phyloP scores from a whole-genome alignment of 2,329 filamentous ascomycete genomes.

The Blastomyces gilchristii region DNA sequence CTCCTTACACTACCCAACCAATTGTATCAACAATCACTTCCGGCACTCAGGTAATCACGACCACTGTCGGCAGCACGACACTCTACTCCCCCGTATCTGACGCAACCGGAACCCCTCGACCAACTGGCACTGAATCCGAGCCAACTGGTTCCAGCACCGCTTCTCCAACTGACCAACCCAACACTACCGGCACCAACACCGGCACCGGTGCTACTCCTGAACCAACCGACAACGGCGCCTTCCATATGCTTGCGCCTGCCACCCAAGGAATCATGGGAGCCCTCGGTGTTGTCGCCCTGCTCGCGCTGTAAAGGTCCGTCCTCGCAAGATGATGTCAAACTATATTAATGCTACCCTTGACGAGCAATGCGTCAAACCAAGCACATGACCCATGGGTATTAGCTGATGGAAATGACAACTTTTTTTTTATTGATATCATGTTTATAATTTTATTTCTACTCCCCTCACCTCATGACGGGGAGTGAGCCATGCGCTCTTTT shows the following conservation, averaged over 20 bases:
- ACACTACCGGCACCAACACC: slow-evolving; percentile 10
- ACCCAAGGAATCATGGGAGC: slow-evolving; percentile 22
- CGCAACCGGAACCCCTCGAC: slow-evolving; percentile 12
- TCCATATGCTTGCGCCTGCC: slow-evolving; percentile 17
- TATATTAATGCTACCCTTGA: neutral
- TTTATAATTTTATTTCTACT: neutral
- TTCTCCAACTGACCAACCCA: slow-evolving; percentile 13
- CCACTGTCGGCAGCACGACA: slow-evolving; percentile 20
- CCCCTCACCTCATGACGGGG: neutral
- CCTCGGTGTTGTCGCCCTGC: slow-evolving; percentile 34
- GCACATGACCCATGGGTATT: neutral
- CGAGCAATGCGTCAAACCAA: neutral
- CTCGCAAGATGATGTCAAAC: neutral
- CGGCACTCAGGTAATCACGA: slow-evolving; percentile 10
- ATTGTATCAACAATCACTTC: slow-evolving; percentile 14
- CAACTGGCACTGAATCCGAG: slow-evolving; percentile 15
- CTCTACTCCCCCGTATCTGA: slow-evolving; percentile 17
- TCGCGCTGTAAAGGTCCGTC: slow-evolving; percentile 28
- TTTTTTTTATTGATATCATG: neutral
- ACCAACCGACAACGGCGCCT: slow-evolving; percentile 21
- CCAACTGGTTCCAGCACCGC: slow-evolving; percentile 7
- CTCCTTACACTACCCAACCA: slow-evolving; percentile 5
- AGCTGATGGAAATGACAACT: neutral
- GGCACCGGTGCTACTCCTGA: slow-evolving; percentile 14
- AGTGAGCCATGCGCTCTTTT: neutral